phyloP scores from a whole-genome alignment of 2,329 filamentous ascomycete genomes.

The Blastomyces emzantsi region DNA sequence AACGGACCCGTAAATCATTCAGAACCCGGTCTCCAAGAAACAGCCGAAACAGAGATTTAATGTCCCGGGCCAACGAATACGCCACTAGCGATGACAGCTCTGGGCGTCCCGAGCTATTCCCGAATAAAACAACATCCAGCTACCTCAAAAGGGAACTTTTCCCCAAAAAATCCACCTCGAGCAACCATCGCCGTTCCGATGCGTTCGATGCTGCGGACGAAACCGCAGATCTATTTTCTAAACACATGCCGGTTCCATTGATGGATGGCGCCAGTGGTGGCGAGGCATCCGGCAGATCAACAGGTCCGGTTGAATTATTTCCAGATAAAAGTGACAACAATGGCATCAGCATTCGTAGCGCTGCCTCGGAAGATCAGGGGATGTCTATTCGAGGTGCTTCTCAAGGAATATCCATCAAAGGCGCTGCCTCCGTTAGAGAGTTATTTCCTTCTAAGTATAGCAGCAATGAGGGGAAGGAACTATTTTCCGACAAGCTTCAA shows the following conservation, averaged over 20 bases:
- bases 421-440: conserved; percentile 56
- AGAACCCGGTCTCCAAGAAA: conserved; percentile 33
- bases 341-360: conserved; percentile 53
- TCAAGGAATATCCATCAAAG: conserved; percentile 58
- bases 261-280: conserved; percentile 33
- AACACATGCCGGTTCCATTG: conserved; percentile 43
- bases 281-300: conserved; percentile 9
- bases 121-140: conserved; percentile 32
- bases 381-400: conserved; percentile 33
- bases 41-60: conserved; percentile 22
- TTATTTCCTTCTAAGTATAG: conserved; percentile 56
- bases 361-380: conserved; percentile 38
- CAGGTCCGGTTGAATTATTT: conserved; percentile 28
- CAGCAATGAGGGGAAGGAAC: conserved; percentile 57
- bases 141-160: conserved; percentile 52
- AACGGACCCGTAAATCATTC: conserved; percentile 31
- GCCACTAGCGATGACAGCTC: conserved; percentile 21
- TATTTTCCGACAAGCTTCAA: conserved; percentile 55
- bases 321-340: conserved; percentile 22
- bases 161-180: conserved; percentile 38
- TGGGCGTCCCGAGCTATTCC: conserved; percentile 41
- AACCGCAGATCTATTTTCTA: conserved; percentile 44
- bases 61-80: conserved; percentile 29
- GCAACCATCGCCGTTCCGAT: conserved; percentile 41
- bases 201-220: conserved; percentile 48